Conservation (phyloP, 306 rosid genomes). For the Quercus agrifolia region DNA sequence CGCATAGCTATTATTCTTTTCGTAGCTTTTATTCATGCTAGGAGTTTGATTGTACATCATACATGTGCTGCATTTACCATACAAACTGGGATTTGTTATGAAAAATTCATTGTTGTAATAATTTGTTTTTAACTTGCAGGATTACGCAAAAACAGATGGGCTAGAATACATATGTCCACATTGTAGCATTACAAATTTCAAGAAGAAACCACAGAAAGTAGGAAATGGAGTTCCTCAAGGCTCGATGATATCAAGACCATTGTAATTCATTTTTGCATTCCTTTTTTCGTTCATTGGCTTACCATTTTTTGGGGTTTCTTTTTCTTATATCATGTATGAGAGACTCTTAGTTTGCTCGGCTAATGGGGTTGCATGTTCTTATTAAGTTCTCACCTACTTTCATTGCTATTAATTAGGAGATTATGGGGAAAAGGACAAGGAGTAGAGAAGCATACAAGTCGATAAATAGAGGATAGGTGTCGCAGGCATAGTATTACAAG, state of each 20-base stretch:
- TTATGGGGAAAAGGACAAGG: constrained; percentile 7
- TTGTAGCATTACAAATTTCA: constrained; percentile 88
- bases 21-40: background rate
- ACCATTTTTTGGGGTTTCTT: constrained; percentile 17
- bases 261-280: constrained; percentile 48
- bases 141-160: constrained; percentile 99
- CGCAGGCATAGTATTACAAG: constrained; percentile 16
- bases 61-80: background rate
- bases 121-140: constrained; percentile 48
- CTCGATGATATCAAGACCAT: constrained; percentile 50
- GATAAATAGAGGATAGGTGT: background rate
- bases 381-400: constrained; percentile 4
- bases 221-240: constrained; percentile 80
- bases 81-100: background rate
- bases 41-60: background rate
- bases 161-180: constrained; percentile 97
- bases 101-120: background rate
- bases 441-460: constrained; percentile 24
- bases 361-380: constrained; percentile 11
- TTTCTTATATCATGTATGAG: constrained; percentile 9
- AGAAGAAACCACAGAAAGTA: constrained; percentile 77
- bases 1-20: background rate
- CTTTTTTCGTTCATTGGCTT: constrained; percentile 1
- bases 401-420: constrained; percentile 4
- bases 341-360: constrained; percentile 18